These are phyloP conservation scores for Phlyctochytrium arcticum DNA, from an alignment of 192 early-diverging fungal species.

Conservation along the genomic window DNA sequence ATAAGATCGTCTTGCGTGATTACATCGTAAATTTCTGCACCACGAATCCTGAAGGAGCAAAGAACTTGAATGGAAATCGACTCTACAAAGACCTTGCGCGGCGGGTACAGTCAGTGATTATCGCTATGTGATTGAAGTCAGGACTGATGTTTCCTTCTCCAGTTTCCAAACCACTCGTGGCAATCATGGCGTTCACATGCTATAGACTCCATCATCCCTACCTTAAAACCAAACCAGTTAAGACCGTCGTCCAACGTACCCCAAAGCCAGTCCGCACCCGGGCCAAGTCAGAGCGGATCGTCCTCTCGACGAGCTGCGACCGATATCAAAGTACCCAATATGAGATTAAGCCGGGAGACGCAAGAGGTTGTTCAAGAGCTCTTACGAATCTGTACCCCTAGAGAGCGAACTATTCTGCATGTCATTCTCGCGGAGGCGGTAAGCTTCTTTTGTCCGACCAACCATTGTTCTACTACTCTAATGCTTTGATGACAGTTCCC, in stretches of 20 bases:
- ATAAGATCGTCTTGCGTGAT: neutral
- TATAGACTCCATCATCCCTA: conserved; percentile 2
- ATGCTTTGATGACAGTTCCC: neutral
- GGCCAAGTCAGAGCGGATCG: neutral
- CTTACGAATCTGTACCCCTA: neutral
- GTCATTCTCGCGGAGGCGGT: neutral
- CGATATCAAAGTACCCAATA: neutral
- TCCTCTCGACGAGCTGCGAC: neutral
- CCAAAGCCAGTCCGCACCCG: neutral
- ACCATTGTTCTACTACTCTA: neutral
- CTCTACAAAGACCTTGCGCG: neutral
- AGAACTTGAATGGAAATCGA: neutral
- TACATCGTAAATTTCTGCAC: too few relatives aligned
- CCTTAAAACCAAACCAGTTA: neutral
- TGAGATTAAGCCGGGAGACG: too few relatives aligned
- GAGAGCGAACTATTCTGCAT: neutral
- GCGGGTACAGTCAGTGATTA: neutral
- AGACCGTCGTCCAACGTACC: neutral
- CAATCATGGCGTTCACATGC: conserved; percentile 18
- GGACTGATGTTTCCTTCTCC: neutral
- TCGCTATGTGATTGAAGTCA: neutral
- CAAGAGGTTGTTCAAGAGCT: neutral
- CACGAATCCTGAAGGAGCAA: neutral
- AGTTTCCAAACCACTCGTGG: conserved; percentile 15
- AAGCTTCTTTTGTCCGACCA: neutral